Conservation (phyloP, 805 yeast species). For the Yarrowia divulgata region DNA sequence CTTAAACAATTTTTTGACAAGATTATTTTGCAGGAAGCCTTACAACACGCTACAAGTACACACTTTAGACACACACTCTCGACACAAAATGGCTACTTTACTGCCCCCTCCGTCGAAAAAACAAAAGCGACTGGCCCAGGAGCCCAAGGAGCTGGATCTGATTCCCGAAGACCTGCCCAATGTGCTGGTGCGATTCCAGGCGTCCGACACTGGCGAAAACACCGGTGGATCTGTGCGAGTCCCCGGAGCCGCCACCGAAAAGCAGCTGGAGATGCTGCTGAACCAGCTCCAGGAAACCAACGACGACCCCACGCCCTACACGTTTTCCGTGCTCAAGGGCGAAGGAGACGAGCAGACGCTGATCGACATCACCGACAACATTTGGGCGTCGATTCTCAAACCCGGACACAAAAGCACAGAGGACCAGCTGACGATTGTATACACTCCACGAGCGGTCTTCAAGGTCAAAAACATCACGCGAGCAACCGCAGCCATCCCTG, state of each 20-base stretch:
- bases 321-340: slow-evolving; percentile 70
- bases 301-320: slow-evolving; percentile 84
- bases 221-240: slow-evolving; percentile 87
- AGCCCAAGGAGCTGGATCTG: slow-evolving; percentile 74
- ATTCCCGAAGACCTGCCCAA: slow-evolving; percentile 83
- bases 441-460: slow-evolving; percentile 94
- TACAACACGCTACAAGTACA: background rate
- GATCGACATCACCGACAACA: slow-evolving; percentile 77
- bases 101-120: slow-evolving; percentile 93
- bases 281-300: slow-evolving; percentile 70
- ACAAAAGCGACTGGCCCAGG: slow-evolving; percentile 83
- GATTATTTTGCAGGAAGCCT: background rate
- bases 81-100: slow-evolving; percentile 85
- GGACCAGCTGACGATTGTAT: slow-evolving; percentile 88
- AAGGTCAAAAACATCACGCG: slow-evolving; percentile 91
- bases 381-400: slow-evolving; percentile 80
- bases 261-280: slow-evolving; percentile 85
- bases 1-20: slow-evolving; percentile 14
- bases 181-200: slow-evolving; percentile 87
- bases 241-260: slow-evolving; percentile 85
- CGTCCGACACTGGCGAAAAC: slow-evolving; percentile 88
- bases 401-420: slow-evolving; percentile 91
- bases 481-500: slow-evolving; percentile 89
- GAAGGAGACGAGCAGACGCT: slow-evolving; percentile 51
- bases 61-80: no score